phyloP scores from a whole-genome alignment of 208 protist species.

The Tritrichomonas musculus region DNA sequence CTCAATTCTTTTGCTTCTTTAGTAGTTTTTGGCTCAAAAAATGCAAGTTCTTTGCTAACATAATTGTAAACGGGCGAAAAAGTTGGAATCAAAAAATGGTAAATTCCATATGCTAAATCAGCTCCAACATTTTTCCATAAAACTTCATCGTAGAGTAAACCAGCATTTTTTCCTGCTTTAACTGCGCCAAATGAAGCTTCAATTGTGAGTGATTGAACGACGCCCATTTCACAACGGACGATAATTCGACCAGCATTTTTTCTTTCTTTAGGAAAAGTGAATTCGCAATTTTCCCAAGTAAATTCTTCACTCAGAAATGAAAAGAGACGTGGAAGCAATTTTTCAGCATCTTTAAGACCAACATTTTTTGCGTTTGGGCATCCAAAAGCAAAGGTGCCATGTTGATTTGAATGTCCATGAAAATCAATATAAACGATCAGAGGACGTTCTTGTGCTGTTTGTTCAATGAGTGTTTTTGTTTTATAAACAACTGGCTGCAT shows the following conservation, averaged over 20 bases:
- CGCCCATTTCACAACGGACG: not conserved
- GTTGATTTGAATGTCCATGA: not conserved
- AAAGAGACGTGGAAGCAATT: not conserved
- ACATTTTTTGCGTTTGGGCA: not conserved
- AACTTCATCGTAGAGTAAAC: not conserved
- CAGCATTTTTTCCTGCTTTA: not conserved
- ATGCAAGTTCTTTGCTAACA: not conserved
- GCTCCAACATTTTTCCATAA: not conserved
- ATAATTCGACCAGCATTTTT: not conserved
- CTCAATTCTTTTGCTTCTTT: not conserved
- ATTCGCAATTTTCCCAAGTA: not conserved
- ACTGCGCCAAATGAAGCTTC: not conserved
- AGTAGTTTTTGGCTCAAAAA: not conserved
- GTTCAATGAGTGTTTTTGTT: not conserved
- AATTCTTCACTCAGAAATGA: not conserved
- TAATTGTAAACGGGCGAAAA: not conserved
- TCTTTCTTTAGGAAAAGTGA: not conserved
- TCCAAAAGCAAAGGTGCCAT: not conserved
- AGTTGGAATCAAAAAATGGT: not conserved
- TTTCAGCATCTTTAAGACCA: constrained; percentile 8
- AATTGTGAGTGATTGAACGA: not conserved
- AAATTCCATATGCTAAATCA: not conserved
- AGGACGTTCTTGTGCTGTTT: not conserved
- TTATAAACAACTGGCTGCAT: constrained; percentile 46
- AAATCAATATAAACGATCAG: not conserved